phyloP scores from a whole-genome alignment of 257 asterid genomes.

The Scutellaria barbata region DNA sequence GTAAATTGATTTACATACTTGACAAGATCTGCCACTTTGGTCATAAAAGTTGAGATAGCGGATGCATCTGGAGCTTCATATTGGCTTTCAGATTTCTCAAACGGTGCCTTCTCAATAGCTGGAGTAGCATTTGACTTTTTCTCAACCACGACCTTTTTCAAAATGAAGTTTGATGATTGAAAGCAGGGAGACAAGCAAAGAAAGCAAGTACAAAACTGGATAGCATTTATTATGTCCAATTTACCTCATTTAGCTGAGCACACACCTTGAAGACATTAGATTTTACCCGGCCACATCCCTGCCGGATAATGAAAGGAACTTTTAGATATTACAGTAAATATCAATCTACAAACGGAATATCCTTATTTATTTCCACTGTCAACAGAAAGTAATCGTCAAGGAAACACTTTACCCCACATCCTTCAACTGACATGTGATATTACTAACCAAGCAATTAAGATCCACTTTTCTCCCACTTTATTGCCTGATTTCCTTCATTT shows the following conservation, averaged over 20 bases:
- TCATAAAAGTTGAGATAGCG: conserved; percentile 52
- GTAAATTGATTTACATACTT: conserved; percentile 43
- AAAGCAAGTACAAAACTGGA: neutral
- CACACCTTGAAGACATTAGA: conserved; percentile 47
- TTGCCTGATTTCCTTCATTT: neutral
- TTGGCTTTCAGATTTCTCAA: conserved; percentile 38
- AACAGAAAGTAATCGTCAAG: no score
- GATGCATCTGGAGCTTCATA: conserved; percentile 49
- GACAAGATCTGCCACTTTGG: conserved; percentile 53
- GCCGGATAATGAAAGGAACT: conserved; percentile 20
- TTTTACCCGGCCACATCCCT: conserved; percentile 43
- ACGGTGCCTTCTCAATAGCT: conserved; percentile 35
- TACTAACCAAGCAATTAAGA: conserved; percentile 17
- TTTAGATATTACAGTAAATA: conserved; percentile 17
- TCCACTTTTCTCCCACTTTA: conserved; percentile 1
- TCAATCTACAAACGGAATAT: conserved; percentile 17
- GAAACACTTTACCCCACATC: neutral
- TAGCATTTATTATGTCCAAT: neutral
- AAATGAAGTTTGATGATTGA: conserved; percentile 18
- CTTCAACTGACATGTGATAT: neutral
- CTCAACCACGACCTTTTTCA: conserved; percentile 46
- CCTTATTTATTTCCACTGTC: neutral
- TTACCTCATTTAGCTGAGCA: conserved; percentile 55
- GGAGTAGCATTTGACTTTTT: conserved; percentile 46
- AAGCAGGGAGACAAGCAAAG: neutral